Base-by-base conservation (phyloP, 768 basidiomycete species). In the Gloeostereum incarnatum region DNA sequence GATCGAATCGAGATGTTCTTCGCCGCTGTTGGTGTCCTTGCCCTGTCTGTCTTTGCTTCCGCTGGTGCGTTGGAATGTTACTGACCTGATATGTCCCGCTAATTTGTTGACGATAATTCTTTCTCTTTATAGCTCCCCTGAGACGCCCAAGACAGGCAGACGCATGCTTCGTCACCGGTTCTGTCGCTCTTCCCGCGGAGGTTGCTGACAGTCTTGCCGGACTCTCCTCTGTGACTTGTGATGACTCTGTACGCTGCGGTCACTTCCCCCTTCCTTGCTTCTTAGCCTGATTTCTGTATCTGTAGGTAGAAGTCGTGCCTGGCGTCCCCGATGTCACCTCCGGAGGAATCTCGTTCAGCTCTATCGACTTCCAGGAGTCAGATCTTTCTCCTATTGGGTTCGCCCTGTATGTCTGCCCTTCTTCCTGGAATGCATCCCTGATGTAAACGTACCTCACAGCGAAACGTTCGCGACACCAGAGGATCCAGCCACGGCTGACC, bases 321-420 rank as follows among this genome's bases (percentile, higher is more conserved):
- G 52, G 53, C 13, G 54, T 55, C 5, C 54, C 54, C 2, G 56
- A 57, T 35, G 35, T 54, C 8, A 50, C 36, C 8, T 52, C 49
- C 5, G 52, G 51, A 3, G 49, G 53, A 3, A 47, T 55, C 10
- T 31, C 46, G 6, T 55, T 39, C 41, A 55, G 49, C 43, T 38
- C 26, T 6, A 55, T 57, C 35, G 50, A 57, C 41, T 57, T 57
- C 46, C 52, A 54, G 35, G 50, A 54, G 40, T 55, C 54, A 1
- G 42, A 37, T 2, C 38, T 40, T 18, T 53, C 50, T 13, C 55
- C 55, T 4, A 16, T 57, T n/a, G 53, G 51, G 6, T 57, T 57
- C 40, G 51, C 53, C 4, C 36, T 52, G 51, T 53, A 36, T 14
- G 43, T 24, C 4, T 2, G 9, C 13, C 19, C 5, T 40, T 25